Conservation (phyloP, 495 filamentous ascomycete genomes). For the Neurospora sp. region DNA sequence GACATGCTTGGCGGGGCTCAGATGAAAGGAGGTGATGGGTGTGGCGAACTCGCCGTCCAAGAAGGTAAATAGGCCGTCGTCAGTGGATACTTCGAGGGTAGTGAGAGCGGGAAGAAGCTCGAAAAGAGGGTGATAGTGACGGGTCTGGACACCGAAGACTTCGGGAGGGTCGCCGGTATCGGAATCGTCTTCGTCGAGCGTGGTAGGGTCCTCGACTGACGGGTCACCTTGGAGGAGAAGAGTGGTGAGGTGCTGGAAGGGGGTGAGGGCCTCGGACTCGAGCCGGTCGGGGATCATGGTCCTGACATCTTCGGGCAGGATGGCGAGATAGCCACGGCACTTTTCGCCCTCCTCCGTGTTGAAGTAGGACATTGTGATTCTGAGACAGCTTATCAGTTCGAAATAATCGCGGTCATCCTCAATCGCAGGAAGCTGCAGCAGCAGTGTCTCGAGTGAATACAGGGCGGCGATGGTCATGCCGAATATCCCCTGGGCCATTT, state of each 20-base stretch:
- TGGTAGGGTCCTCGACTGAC: constrained; percentile 8
- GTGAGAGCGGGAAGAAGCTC: constrained; percentile 12
- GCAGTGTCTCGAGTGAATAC: constrained; percentile 15
- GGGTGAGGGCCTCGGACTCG: background rate
- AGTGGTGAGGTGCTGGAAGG: constrained; percentile 6
- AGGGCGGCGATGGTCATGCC: constrained; percentile 12
- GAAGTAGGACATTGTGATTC: constrained; percentile 4
- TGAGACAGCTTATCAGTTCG: constrained; percentile 1
- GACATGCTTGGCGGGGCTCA: constrained; percentile 12
- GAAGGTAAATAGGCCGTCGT: constrained; percentile 17
- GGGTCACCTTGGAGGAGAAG: constrained; percentile 14
- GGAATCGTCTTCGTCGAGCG: constrained; percentile 12
- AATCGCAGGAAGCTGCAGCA: constrained; percentile 21
- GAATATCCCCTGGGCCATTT: constrained; percentile 14
- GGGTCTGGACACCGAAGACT: constrained; percentile 13
- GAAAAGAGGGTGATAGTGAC: constrained; percentile 10
- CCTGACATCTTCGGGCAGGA: background rate
- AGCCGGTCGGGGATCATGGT: background rate
- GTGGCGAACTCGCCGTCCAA: background rate
- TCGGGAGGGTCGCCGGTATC: constrained; percentile 11
- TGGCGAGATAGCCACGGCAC: background rate
- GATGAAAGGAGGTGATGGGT: background rate
- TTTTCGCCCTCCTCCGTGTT: background rate
- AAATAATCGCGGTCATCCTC: constrained; percentile 16
- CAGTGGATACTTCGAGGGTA: constrained; percentile 20